These are phyloP conservation scores for Yamadazyma taylorii DNA, from an alignment of 1,139 yeast species.

Conservation along the genomic window DNA sequence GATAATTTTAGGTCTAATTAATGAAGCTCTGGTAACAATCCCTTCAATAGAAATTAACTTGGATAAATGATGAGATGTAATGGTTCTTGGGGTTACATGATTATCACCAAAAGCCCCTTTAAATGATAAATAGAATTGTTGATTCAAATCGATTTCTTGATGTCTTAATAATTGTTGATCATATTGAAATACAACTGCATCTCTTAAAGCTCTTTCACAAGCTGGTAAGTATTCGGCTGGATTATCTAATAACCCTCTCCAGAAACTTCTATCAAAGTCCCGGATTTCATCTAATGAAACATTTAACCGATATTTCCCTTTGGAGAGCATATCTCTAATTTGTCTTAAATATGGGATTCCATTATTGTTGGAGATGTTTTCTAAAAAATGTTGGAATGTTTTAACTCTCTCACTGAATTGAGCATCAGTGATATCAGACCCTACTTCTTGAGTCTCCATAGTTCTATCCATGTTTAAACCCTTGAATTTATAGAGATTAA, in stretches of 20 bases:
- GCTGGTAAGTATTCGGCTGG: constrained; percentile 93
- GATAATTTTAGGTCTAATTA: constrained; percentile 88
- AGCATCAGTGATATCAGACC: constrained; percentile 31
- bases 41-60: constrained; percentile 91
- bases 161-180: constrained; percentile 55
- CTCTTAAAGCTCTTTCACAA: constrained; percentile 82
- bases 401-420: constrained; percentile 80
- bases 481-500: too few species aligned
- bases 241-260: constrained; percentile 70
- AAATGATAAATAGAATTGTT: constrained; percentile 75
- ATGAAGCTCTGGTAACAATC: constrained; percentile 89
- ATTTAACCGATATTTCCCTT: constrained; percentile 63
- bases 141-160: constrained; percentile 55
- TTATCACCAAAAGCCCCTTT: constrained; percentile 92
- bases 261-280: constrained; percentile 76
- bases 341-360: constrained; percentile 65
- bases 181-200: constrained; percentile 68
- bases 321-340: constrained; percentile 69
- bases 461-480: constrained; percentile 19
- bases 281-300: constrained; percentile 86
- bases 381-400: constrained; percentile 85
- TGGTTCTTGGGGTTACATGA: constrained; percentile 83
- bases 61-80: constrained; percentile 74
- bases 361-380: constrained; percentile 40
- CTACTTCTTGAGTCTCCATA: constrained; percentile 9